These are phyloP conservation scores for Silene uniflora DNA, from an alignment of 148 eudicot genomes.

Conservation along the genomic window DNA sequence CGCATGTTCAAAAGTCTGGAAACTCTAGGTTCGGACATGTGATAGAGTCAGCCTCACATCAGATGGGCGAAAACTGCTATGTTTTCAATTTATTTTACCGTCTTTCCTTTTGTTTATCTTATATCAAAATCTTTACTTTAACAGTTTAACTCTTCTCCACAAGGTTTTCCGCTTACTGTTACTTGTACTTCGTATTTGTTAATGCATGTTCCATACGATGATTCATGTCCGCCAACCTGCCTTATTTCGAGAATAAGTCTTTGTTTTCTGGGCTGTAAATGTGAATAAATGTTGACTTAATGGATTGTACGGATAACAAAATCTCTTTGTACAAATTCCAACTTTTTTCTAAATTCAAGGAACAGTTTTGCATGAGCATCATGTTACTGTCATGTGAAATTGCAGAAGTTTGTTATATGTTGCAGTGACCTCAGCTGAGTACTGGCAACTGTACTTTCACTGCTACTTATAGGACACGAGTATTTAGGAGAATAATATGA, in stretches of 20 bases:
- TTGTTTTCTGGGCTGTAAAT: neutral
- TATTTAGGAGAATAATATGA: too few species aligned
- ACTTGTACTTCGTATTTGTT: too few species aligned
- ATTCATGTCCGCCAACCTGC: neutral
- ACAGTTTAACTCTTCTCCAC: too few species aligned
- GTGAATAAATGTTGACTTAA: neutral
- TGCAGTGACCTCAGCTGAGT: neutral
- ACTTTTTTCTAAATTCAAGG: conserved; percentile 6
- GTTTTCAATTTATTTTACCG: too few species aligned
- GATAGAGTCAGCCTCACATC: too few species aligned
- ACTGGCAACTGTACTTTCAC: neutral
- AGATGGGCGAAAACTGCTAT: too few species aligned
- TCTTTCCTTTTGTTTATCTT: too few species aligned
- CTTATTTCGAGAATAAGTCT: neutral
- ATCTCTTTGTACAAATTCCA: conserved; percentile 5
- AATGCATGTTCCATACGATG: neutral
- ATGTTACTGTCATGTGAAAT: conserved; percentile 15
- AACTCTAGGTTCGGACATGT: too few species aligned
- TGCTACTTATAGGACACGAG: neutral
- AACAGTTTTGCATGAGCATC: neutral
- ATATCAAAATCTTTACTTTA: too few species aligned
- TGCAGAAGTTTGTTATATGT: conserved; percentile 10
- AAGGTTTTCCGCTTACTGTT: too few species aligned
- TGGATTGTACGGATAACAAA: neutral
- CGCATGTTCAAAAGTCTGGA: too few species aligned